Evolutionary conservation across 73 alveolate genomes (phyloP), one percentile per base, ranked within the genome.

Genomic region (Paramecium primaurelia): DNA sequence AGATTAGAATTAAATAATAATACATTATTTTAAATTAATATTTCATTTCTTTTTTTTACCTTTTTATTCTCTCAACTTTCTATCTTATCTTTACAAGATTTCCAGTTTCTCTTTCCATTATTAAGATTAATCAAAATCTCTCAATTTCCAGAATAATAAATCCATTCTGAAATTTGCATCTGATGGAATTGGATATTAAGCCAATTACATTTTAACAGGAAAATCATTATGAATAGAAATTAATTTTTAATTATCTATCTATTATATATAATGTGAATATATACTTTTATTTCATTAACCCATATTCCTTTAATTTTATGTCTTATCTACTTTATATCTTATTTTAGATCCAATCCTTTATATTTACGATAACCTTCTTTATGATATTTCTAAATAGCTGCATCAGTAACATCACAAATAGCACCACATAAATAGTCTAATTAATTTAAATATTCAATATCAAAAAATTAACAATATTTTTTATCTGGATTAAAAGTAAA

Each of bases 81-180:
- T 51, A 25, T 86, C 93, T 32, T 71, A 18, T 59, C 93, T 44
- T 64, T 86, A 38, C 4, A 59, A 7, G 8, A 59, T 86, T 86
- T 86, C 93, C 10, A 64, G 34, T 37, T 59, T 22, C 26, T 86
- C 93, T 12, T 86, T 86, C 59, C 85, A 86, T 22, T 12, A 38
- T 40, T 86, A 86, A 12, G 88, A 71, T 32, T 86, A 85, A 59
- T 86, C 85, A 26, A 86, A 86, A 16, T 86, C 71, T 25, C 71
- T 71, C 64, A 59, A 71, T 60, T 86, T 86, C 44, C 80, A 75
- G 25, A 20, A 28, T 38, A 86, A 32, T 1, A 92, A 32, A 86
- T 92, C 95, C 77, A 60, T 28, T 28, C 95, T 68, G 71, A 58
- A 85, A 42, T 73, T 86, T 18, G 94, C 88, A 69, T 92, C 95